phyloP scores from a whole-genome alignment of 2,329 filamentous ascomycete genomes.

The Alternaria novae-zelandiae region DNA sequence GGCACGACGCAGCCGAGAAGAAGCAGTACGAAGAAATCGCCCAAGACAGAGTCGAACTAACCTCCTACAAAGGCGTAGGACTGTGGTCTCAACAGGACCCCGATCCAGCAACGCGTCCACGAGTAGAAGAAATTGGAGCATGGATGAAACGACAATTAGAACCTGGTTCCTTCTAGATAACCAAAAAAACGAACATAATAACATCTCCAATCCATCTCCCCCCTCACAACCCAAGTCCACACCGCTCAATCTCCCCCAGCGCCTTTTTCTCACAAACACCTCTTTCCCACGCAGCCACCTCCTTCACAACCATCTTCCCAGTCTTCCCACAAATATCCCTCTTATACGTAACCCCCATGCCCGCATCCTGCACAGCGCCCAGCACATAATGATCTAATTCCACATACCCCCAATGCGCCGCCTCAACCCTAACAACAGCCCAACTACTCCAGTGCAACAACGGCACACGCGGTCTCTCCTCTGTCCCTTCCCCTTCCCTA shows the following conservation, averaged over 20 bases:
- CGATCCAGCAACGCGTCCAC: conserved; percentile 8
- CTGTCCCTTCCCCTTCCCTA: neutral
- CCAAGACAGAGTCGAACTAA: conserved; percentile 24
- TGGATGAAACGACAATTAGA: conserved; percentile 40
- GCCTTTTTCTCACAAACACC: neutral
- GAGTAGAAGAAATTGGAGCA: conserved; percentile 26
- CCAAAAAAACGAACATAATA: neutral
- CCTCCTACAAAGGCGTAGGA: conserved; percentile 22
- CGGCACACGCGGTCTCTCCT: neutral
- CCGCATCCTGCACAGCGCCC: neutral
- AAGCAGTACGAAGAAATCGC: conserved; percentile 36
- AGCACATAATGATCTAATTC: neutral
- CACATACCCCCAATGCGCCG: neutral
- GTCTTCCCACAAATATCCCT: neutral
- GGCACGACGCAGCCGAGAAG: conserved; percentile 36
- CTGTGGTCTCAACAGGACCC: conserved; percentile 32
- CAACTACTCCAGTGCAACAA: neutral
- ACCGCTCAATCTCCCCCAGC: neutral
- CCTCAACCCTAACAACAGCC: neutral
- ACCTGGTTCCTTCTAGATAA: neutral
- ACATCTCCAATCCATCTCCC: neutral
- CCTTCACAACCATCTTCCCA: neutral
- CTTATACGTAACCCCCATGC: neutral
- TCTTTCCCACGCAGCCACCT: neutral
- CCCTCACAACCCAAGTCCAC: neutral